phyloP scores from a whole-genome alignment of 164 flowering plant species.

The Kingdonia uniflora region DNA sequence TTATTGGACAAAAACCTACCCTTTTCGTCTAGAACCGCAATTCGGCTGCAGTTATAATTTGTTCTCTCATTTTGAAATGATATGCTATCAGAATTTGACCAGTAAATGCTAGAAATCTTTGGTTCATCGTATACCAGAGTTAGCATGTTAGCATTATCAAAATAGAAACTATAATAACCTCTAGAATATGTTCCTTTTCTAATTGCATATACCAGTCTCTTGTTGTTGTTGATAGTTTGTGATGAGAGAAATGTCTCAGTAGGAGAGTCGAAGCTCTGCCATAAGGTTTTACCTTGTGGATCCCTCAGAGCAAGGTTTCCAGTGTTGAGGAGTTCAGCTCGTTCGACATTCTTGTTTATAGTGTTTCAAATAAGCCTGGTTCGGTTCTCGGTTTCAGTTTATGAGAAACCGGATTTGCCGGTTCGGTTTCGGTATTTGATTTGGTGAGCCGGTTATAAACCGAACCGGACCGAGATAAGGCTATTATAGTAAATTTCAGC shows the following conservation, averaged over 20 bases:
- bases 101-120: conserved; percentile 13
- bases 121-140: conserved; percentile 16
- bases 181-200: conserved; percentile 4
- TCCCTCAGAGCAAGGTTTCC: conserved; percentile 12
- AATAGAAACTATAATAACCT: conserved; percentile 9
- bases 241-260: conserved; percentile 16
- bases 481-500: no score
- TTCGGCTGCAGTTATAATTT: conserved; percentile 13
- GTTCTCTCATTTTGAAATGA: conserved; percentile 6
- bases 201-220: conserved; percentile 3
- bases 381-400: no score
- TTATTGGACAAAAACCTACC: conserved; percentile 14
- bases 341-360: neutral
- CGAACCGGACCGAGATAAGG: no score
- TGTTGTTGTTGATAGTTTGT: conserved; percentile 11
- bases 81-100: conserved; percentile 13
- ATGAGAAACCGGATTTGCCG: no score
- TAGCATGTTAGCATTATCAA: conserved; percentile 10
- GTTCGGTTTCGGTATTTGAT: no score
- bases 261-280: conserved; percentile 16
- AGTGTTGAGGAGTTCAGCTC: conserved; percentile 9
- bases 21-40: conserved; percentile 11
- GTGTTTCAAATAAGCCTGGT: no score
- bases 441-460: no score
- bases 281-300: neutral